phyloP scores from a whole-genome alignment of 2,329 filamentous ascomycete species.

The Microsporum canis region DNA sequence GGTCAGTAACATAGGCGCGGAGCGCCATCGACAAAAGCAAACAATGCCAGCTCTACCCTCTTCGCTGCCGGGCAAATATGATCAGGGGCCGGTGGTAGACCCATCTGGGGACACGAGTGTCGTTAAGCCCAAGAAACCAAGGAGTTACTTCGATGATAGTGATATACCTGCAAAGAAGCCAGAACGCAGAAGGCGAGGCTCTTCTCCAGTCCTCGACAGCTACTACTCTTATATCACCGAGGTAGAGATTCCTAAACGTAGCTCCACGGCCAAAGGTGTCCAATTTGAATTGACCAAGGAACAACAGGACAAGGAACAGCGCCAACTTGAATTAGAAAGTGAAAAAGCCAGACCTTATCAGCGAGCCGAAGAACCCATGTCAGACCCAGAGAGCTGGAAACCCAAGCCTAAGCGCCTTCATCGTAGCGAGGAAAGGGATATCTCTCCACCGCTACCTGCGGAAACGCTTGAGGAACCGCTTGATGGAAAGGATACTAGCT shows the following conservation, averaged over 20 bases:
- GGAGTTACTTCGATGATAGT: neutral
- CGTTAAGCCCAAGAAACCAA: neutral
- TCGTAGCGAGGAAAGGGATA: neutral
- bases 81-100: neutral
- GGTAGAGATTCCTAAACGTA: slow-evolving; percentile 22
- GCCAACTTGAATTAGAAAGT: slow-evolving; percentile 15
- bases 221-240: slow-evolving; percentile 16
- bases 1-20: neutral
- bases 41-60: neutral
- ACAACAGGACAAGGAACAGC: slow-evolving; percentile 40
- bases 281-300: slow-evolving; percentile 49
- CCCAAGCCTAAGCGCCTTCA: neutral
- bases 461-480: neutral
- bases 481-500: neutral
- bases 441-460: neutral
- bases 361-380: slow-evolving; percentile 4
- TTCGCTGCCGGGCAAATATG: neutral
- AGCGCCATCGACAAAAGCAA: neutral
- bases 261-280: slow-evolving; percentile 35
- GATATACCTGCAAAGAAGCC: slow-evolving; percentile 5
- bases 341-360: slow-evolving; percentile 12
- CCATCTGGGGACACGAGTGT: neutral
- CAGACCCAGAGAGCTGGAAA: neutral
- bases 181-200: slow-evolving; percentile 34
- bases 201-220: slow-evolving; percentile 34